Evolutionary conservation across 306 rosid genomes (phyloP).

Genomic region (Inga leiocalycina): DNA sequence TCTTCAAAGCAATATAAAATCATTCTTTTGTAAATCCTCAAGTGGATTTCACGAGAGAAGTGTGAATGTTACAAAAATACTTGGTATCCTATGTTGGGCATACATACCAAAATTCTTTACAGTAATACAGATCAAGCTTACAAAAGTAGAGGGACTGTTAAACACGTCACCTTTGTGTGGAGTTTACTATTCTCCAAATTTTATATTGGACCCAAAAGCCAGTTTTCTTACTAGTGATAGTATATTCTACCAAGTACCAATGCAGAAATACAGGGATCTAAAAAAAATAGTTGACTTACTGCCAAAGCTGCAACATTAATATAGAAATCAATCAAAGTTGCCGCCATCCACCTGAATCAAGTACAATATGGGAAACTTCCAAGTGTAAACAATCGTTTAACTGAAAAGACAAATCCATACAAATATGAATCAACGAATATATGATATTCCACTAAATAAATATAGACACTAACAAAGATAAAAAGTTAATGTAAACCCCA

Average conservation of each 20-base stretch:
- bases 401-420: background rate
- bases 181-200: background rate
- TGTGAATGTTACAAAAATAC: background rate
- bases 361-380: background rate
- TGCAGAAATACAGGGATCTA: background rate
- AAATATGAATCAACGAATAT: background rate
- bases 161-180: background rate
- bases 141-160: background rate
- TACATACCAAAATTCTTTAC: background rate
- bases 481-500: background rate
- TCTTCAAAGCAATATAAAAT: constrained; percentile 12
- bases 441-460: background rate
- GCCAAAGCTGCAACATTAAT: constrained; percentile 61
- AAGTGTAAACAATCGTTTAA: background rate
- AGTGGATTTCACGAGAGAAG: constrained; percentile 11
- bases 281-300: constrained; percentile 45
- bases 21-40: background rate
- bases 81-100: constrained; percentile 7
- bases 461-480: background rate
- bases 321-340: constrained; percentile 80
- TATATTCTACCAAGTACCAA: constrained; percentile 8
- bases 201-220: background rate
- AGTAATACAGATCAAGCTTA: background rate
- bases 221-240: background rate
- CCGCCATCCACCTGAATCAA: constrained; percentile 77